A percentile compares a stretch with the other conserved stretches of the same genome.
Conservation (phyloP, 2,329 filamentous ascomycete species). For the Colletotrichum euphorbiae region DNA sequence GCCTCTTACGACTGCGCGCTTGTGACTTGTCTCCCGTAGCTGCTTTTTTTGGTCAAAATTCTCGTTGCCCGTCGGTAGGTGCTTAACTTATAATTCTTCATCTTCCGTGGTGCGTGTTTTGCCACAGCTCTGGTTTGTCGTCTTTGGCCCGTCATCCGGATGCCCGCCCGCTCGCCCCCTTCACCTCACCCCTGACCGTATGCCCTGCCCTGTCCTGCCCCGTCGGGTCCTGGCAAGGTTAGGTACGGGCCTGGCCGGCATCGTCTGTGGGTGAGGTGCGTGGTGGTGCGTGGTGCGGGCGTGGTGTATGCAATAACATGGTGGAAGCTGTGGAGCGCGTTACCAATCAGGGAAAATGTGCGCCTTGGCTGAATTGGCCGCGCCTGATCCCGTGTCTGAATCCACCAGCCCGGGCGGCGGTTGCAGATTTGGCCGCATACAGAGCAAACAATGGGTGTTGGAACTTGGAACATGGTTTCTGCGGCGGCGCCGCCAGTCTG, state of each 20-base stretch:
- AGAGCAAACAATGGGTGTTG: slow-evolving; percentile 18
- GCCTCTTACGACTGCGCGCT: too few species aligned
- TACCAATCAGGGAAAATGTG: slow-evolving; percentile 38
- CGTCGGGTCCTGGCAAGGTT: slow-evolving; percentile 26
- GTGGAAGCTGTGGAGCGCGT: slow-evolving; percentile 32
- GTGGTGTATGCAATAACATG: slow-evolving; percentile 35
- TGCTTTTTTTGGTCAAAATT: too few species aligned
- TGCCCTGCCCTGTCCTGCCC: slow-evolving; percentile 5
- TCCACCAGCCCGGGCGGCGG: slow-evolving; percentile 40
- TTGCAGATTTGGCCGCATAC: slow-evolving; percentile 41
- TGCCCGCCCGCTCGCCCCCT: not conserved
- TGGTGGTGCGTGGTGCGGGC: slow-evolving; percentile 13
- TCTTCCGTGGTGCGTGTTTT: too few species aligned
- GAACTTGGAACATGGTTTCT: not conserved
- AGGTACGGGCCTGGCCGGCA: slow-evolving; percentile 37
- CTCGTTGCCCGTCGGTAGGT: too few species aligned
- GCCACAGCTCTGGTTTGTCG: not conserved
- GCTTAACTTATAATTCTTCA: too few species aligned
- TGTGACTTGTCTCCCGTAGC: too few species aligned
- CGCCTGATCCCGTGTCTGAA: slow-evolving; percentile 37
- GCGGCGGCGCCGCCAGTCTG: not conserved
- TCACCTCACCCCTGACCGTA: not conserved
- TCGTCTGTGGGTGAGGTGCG: slow-evolving; percentile 31
- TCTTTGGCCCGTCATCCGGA: not conserved
- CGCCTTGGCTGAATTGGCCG: slow-evolving; percentile 35